Evolutionary conservation across 495 filamentous ascomycete genomes (phyloP), one percentile per base, ranked within the genome.

Genomic region (Podospora pseudocomata): DNA sequence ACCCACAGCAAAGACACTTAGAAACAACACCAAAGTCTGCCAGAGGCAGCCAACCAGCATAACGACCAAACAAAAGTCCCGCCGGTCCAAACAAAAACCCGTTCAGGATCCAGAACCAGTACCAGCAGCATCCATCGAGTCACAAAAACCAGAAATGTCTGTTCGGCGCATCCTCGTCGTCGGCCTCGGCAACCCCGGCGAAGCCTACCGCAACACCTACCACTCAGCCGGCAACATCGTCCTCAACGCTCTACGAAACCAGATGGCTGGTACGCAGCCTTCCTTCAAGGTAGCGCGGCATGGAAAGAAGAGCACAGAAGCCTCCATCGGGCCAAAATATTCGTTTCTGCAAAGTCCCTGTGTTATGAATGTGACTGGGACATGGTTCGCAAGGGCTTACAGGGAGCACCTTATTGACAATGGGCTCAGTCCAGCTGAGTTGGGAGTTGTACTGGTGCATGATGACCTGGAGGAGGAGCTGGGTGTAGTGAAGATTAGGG

Each of bases 211-310:
- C 65, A 80, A 85, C 62, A 94, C 90, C n/a, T 89, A 90, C 15
- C 93, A 97, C 79, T 91, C 86, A 66, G 89, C 92, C 44, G 93
- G 92, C 64, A 91, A 96, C 80, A 79, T 85, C 63, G 85, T 91
- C 20, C 86, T 94, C 71, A 76, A 82, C 32, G 80, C 85, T 7
- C 70, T 91, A 6, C 78, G 75, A 20, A 80, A 75, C 15, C 70
- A 71, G 16, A 79, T 93, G 6, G 74, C 68, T 0, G 60, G 67
- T 71, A 75, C 64, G 1, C 80, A 81, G 39, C 80, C 84, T 0
- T 67, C 82, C 20, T 88, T 91, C 67, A 57, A 60, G 0, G 70
- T 76, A 53, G 73, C 77, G 67, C 77, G 78, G 63, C 66, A 74
- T 64, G 80, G 83, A 68, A 76, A 77, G 28, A 78, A 82, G 58